Percentiles rank a stretch among this genome's conserved stretches.
Conservation (phyloP, 768 basidiomycete genomes). For the Obba rivulosa region DNA sequence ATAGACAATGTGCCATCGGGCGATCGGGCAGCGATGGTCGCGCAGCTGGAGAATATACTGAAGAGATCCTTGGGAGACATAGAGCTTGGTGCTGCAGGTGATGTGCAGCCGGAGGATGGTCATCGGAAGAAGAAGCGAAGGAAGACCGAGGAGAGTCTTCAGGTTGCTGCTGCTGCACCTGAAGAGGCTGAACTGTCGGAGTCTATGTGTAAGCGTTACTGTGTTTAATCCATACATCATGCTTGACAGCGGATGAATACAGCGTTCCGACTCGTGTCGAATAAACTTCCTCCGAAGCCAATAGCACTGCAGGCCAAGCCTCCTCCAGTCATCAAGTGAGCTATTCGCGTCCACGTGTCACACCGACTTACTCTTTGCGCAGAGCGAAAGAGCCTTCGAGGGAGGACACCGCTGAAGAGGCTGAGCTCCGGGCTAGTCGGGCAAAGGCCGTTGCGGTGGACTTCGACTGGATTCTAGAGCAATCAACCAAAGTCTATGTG, state of each 20-base stretch:
- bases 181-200: background rate
- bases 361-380: background rate
- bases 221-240: background rate
- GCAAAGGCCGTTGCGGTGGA: constrained; percentile 27
- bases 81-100: background rate
- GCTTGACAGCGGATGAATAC: background rate
- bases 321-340: constrained; percentile 15
- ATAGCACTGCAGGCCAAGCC: constrained; percentile 17
- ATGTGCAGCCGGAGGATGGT: background rate
- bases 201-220: background rate
- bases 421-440: constrained; percentile 16
- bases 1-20: background rate
- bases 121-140: background rate
- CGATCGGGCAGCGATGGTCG: background rate
- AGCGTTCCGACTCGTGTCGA: constrained; percentile 23
- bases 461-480: constrained; percentile 16
- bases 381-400: constrained; percentile 23
- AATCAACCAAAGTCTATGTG: constrained; percentile 14
- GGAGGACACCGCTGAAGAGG: constrained; percentile 26
- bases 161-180: background rate
- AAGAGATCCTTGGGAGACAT: constrained; percentile 2
- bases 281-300: constrained; percentile 10
- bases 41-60: background rate
- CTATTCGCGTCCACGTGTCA: background rate
- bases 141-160: background rate